Base-by-base conservation (phyloP, 2,329 filamentous ascomycete species). In the Myriosclerotinia scirpicola region DNA sequence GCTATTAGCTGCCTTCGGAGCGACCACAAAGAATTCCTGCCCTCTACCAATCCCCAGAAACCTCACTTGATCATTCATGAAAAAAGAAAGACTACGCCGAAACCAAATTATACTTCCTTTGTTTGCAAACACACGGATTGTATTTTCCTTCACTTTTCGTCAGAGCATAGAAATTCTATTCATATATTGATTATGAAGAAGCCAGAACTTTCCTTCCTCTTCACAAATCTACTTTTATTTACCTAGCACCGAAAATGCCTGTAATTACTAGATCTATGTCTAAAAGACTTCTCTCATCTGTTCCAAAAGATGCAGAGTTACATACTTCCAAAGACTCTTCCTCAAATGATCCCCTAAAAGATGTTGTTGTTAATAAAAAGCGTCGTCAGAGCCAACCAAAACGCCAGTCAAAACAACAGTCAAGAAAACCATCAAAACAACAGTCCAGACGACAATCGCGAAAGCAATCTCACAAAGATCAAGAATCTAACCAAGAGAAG, bases 181-280 rank as follows among this genome's bases (percentile, higher is more conserved):
- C 14, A 30, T 42, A 9, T 56, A 20, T 44, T 42, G 4, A 20
- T 44, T 42, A 56, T 26, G 22, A 2, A 44, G 22, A 44, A 20
- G 30, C 54, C 30, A 56, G 38, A 58, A 34, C 38, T 58, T 44
- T 44, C 54, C 40, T 44, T 30, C 54, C 22, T 30, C 54, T 58
- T 44, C 54, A 44, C 5, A 20, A 26, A 26, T 12, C 54, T 58
- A 17, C 54, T 58, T 58, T 20, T 44, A 44, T 14, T 14, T 20
- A 34, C 9, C 38, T 30, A 34, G 4, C 1, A n/a, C 1, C 20
- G 54, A 58, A 58, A 44, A 58, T 58, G 54, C 22, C 54, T 30
- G 54, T 42, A 58, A 30, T 2, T 12, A 58, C 54, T 6, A 58
- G 54, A 12, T 30, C 38, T 44, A 17, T 6, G 5, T 58, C 54